Conservation (phyloP, 2,329 filamentous ascomycete genomes). For the Cercospora berteroae region DNA sequence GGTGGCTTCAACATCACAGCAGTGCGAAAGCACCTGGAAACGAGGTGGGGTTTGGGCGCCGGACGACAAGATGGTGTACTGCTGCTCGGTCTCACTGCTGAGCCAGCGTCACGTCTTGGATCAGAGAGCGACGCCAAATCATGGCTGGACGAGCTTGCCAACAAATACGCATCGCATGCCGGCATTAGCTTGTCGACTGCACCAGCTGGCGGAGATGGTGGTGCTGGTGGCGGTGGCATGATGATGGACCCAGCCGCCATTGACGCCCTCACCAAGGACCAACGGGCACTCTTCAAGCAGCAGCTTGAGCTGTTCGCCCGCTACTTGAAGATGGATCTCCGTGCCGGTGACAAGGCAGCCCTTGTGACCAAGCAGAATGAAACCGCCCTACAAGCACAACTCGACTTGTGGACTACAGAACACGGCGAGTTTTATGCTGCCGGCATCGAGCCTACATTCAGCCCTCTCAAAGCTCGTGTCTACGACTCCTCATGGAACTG, state of each 20-base stretch:
- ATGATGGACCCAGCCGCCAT: constrained; percentile 99
- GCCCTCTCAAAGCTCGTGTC: constrained; percentile 84
- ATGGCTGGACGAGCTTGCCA: constrained; percentile 81
- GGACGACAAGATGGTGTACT: constrained; percentile 91
- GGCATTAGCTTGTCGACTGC: constrained; percentile 81
- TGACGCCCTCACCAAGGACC: constrained; percentile 95
- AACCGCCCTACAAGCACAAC: constrained; percentile 82
- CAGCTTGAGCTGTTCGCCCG: constrained; percentile 92
- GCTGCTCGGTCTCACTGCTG: constrained; percentile 85
- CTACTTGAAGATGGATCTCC: constrained; percentile 95
- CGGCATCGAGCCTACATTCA: constrained; percentile 93
- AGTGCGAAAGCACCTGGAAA: constrained; percentile 91
- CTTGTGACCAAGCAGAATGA: constrained; percentile 81
- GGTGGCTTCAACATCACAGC: constrained; percentile 98
- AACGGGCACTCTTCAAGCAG: constrained; percentile 94
- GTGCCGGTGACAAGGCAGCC: constrained; percentile 92
- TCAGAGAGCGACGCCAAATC: constrained; percentile 89
- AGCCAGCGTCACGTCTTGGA: constrained; percentile 82
- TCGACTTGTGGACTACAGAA: constrained; percentile 92
- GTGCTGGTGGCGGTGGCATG: constrained; percentile 77
- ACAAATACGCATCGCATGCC: constrained; percentile 82
- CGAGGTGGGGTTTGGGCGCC: constrained; percentile 80
- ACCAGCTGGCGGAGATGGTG: constrained; percentile 67
- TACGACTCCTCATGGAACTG: constrained; percentile 99
- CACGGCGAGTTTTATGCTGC: constrained; percentile 95